These are phyloP conservation scores for Neurospora terricola DNA, from an alignment of 495 filamentous ascomycete species.

Conservation along the genomic window DNA sequence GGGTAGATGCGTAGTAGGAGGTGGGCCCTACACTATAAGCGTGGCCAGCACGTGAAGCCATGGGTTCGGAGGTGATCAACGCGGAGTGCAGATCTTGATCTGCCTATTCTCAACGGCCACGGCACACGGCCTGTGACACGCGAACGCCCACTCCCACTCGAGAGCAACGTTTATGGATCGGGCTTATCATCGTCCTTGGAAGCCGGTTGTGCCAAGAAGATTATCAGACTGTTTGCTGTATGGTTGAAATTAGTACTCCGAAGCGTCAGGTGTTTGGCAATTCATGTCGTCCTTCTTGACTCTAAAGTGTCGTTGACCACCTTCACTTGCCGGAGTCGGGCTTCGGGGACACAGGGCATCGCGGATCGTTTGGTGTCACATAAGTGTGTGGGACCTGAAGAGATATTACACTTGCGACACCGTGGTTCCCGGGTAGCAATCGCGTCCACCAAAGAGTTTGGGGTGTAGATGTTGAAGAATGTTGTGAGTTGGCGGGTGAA, in stretches of 20 bases:
- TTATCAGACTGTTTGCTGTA: neutral
- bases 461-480: neutral
- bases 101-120: neutral
- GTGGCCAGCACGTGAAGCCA: neutral
- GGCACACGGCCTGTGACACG: neutral
- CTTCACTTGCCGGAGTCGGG: neutral
- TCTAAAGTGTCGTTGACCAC: neutral
- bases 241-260: neutral
- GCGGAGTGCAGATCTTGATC: neutral
- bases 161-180: neutral
- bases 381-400: neutral
- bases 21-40: neutral
- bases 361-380: neutral
- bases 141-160: neutral
- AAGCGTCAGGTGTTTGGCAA: neutral
- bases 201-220: neutral
- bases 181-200: neutral
- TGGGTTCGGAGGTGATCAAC: neutral
- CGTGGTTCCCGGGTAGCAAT: neutral
- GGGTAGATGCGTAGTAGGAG: neutral
- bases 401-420: too few species aligned
- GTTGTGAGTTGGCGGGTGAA: neutral
- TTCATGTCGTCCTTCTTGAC: neutral
- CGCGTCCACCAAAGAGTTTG: neutral
- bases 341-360: neutral